Evolutionary conservation across 805 yeast genomes (phyloP).

Genomic region (Yarrowia yakushimensis): DNA sequence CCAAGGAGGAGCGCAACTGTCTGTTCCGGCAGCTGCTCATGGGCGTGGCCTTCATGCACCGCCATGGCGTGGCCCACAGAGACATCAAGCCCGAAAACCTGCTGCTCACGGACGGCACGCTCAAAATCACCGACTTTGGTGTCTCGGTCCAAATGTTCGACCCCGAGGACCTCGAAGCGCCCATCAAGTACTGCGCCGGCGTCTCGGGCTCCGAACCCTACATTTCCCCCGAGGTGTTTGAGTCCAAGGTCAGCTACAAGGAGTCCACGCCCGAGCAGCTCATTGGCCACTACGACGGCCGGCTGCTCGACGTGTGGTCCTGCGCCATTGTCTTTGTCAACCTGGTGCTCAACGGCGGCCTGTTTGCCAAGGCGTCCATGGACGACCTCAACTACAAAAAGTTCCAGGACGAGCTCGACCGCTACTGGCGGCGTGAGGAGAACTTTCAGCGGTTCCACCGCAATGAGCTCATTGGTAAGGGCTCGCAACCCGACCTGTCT

Average conservation of each 20-base stretch:
- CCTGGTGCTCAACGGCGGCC: constrained; percentile 47
- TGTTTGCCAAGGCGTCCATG: constrained; percentile 35
- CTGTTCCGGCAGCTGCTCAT: constrained; percentile 79
- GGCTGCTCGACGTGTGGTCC: constrained; percentile 86
- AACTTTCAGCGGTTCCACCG: constrained; percentile 15
- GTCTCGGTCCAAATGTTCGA: constrained; percentile 62
- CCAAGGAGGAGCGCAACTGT: constrained; percentile 83
- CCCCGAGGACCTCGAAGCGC: constrained; percentile 45
- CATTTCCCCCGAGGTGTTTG: constrained; percentile 79
- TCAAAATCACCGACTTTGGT: constrained; percentile 88
- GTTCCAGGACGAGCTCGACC: constrained; percentile 26
- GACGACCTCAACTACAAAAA: constrained; percentile 32
- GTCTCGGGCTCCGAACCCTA: constrained; percentile 85
- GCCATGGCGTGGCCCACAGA: constrained; percentile 84
- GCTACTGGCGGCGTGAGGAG: constrained; percentile 27
- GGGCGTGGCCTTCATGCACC: constrained; percentile 86
- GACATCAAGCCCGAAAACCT: constrained; percentile 88
- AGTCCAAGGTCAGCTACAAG: constrained; percentile 41
- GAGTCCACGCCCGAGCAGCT: constrained; percentile 21
- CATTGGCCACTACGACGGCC: constrained; percentile 56
- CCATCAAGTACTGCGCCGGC: constrained; percentile 45
- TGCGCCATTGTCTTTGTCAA: constrained; percentile 93
- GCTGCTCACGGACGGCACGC: constrained; percentile 65
- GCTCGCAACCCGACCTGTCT: background rate
- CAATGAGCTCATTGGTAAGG: constrained; percentile 13